Base-by-base conservation (phyloP, 352 stramenopile genomes). In the Globisporangium polare region DNA sequence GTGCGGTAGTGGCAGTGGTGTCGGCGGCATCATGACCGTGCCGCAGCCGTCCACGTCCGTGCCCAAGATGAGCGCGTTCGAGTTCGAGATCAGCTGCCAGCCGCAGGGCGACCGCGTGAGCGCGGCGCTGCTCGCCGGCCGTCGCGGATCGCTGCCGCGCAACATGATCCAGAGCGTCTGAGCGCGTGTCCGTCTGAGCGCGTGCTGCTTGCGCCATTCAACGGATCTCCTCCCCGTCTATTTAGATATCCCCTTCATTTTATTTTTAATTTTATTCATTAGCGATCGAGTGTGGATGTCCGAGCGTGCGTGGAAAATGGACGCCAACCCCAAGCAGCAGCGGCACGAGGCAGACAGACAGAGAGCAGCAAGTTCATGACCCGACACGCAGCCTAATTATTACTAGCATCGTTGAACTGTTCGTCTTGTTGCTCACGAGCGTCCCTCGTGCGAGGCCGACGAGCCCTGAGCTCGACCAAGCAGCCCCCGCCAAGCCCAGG, bases 151-250 rank as follows among this genome's bases (percentile, higher is more conserved):
- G 46, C 46, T 71, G 20, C 53, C 60, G 39, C 63, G 65, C 49
- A 71, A 71, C 60, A 71, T 71, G 65, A 64, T 71, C 41, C 65
- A 71, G 47, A 71, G 60, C 54, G 65, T 63, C 18, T 71, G 46
- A 63, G 29, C 12, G 3, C 2, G 17, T n/a, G n/a, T n/a, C n/a
- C 54, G 65, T 63, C 18, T 71, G 46, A 63, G 29, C 12, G 3
- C 2, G 41, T 43, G 15, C 3, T 5, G 4, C 15, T 18, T 17
- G 4, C 41, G 0, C 41, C 41, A 55, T 29, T 41, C 22, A 42
- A 55, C 49, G 13, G 33, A 39, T 46, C 15, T 20, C 31, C 24
- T 45, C n/a, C n/a, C n/a, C 29, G 15, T 57, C 24, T 57, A 57
- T 57, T 57, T 57, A 20, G 31, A 57, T 55, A 55, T 17, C 43